Percentiles rank a stretch among this genome's conserved stretches.
Conservation (phyloP, 2,329 filamentous ascomycete species). For the Colletotrichum sidae region DNA sequence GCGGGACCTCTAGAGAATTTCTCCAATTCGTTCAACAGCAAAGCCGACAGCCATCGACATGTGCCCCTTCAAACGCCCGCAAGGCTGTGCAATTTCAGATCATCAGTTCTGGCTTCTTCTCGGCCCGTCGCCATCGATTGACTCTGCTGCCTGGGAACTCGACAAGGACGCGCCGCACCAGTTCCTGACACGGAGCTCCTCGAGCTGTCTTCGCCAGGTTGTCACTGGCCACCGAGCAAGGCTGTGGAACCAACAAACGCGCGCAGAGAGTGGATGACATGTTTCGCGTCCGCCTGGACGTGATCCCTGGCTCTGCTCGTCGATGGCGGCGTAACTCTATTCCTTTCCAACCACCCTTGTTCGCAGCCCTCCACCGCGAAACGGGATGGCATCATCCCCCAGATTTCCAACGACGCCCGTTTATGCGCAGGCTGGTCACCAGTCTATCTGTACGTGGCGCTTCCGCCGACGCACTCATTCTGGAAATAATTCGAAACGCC, state of each 20-base stretch:
- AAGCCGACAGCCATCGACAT: conserved; percentile 6
- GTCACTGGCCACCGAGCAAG: conserved; percentile 26
- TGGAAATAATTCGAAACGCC: conserved; percentile 34
- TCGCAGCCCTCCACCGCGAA: conserved; percentile 16
- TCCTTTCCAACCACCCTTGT: conserved; percentile 24
- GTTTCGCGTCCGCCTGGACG: conserved; percentile 29
- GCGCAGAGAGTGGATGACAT: conserved; percentile 1
- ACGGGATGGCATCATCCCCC: conserved; percentile 35
- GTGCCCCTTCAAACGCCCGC: conserved; percentile 34
- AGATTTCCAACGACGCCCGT: conserved; percentile 24
- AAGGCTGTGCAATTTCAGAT: conserved; percentile 30
- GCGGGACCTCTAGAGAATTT: conserved; percentile 2
- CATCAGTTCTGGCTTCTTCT: conserved; percentile 17
- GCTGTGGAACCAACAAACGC: conserved; percentile 20
- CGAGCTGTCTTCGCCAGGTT: conserved; percentile 11
- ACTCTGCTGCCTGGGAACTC: background rate
- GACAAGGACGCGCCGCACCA: conserved; percentile 29
- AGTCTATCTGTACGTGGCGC: background rate
- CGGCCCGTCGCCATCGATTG: conserved; percentile 1
- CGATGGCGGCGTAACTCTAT: conserved; percentile 15
- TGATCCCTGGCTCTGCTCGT: conserved; percentile 12
- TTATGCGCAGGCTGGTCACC: conserved; percentile 20
- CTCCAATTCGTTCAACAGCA: background rate
- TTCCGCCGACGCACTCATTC: conserved; percentile 12
- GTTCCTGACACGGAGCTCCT: conserved; percentile 19